Conservation (phyloP, 768 basidiomycete species). For the Tricholoma matsutake region DNA sequence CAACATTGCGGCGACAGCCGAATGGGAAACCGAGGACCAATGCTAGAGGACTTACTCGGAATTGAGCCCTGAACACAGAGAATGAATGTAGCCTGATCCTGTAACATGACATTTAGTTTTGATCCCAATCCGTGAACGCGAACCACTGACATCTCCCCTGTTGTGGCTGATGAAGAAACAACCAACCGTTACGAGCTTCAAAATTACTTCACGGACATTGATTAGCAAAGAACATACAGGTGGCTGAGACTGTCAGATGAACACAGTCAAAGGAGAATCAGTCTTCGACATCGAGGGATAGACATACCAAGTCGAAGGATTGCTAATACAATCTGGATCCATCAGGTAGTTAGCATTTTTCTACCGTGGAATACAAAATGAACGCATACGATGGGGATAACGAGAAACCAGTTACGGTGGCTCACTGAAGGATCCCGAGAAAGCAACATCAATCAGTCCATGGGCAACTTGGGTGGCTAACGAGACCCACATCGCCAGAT, state of each 20-base stretch:
- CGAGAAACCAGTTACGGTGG: conserved; percentile 31
- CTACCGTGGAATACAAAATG: not conserved
- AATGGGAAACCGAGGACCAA: not conserved
- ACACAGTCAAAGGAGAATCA: not conserved
- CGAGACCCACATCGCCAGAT: conserved; percentile 35
- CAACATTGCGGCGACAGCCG: not conserved
- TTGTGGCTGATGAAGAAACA: conserved; percentile 18
- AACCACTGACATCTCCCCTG: conserved; percentile 26
- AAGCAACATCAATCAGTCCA: not conserved
- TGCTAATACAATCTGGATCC: conserved; percentile 20
- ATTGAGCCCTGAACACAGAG: not conserved
- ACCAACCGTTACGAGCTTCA: not conserved
- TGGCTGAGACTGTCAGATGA: conserved; percentile 21
- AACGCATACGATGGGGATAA: conserved; percentile 28
- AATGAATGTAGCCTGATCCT: conserved; percentile 18
- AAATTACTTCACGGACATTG: not conserved
- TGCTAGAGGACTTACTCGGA: not conserved
- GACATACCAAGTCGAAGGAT: conserved; percentile 25
- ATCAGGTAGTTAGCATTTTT: conserved; percentile 3
- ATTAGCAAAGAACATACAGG: conserved; percentile 18
- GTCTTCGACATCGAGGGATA: not conserved
- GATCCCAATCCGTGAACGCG: not conserved
- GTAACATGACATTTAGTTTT: not conserved
- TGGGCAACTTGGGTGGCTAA: not conserved
- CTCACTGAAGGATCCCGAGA: conserved; percentile 26